A percentile compares a stretch with the other conserved stretches of the same genome.
Evolutionary conservation across 1,284 basidiomycete species (phyloP).

Genomic region (Puccinia triticina): DNA sequence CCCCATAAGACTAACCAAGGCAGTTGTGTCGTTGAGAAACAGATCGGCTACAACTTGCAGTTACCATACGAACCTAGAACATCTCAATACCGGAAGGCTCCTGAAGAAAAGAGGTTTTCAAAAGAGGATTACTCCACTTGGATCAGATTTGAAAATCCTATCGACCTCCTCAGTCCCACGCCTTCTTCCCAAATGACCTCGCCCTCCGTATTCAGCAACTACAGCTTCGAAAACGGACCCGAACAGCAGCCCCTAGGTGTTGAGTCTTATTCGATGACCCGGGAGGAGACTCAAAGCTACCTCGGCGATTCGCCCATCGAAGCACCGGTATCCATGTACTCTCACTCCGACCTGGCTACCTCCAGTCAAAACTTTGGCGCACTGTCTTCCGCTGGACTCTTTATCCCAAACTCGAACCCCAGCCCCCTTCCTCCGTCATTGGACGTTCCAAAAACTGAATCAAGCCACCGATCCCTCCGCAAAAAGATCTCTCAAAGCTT

Average conservation of each 20-base stretch:
- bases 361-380: constrained; percentile 13
- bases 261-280: constrained; percentile 9
- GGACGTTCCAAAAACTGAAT: background rate
- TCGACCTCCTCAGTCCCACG: constrained; percentile 21
- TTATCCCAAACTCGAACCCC: background rate
- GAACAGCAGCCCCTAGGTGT: background rate
- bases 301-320: background rate
- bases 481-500: constrained; percentile 29
- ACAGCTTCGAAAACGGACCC: background rate
- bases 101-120: constrained; percentile 6
- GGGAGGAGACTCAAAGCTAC: constrained; percentile 31
- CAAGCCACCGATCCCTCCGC: background rate
- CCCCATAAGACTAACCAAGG: background rate
- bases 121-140: constrained; percentile 25
- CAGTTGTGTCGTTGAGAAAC: background rate
- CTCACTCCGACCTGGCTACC: background rate
- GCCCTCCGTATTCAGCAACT: constrained; percentile 6
- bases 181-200: constrained; percentile 2
- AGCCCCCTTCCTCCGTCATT: background rate
- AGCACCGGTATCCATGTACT: background rate
- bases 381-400: constrained; percentile 4
- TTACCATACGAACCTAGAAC: background rate
- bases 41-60: constrained; percentile 26
- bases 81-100: constrained; percentile 5
- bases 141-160: constrained; percentile 38